Evolutionary conservation across 306 rosid species (phyloP).

Genomic region (Acacia acuminata): DNA sequence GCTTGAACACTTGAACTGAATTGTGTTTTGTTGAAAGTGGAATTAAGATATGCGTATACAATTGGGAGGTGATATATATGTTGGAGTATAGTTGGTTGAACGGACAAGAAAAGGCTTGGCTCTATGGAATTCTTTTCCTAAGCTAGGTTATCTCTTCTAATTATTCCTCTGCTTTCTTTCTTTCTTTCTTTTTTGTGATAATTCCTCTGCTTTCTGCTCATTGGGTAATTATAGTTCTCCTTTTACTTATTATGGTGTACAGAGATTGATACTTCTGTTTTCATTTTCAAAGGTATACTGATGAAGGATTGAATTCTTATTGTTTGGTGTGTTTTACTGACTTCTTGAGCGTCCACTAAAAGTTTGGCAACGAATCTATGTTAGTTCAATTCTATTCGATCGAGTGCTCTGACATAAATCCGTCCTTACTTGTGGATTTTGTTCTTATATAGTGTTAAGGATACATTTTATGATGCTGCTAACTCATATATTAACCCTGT

Average conservation of each 20-base stretch:
- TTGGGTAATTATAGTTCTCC: slow-evolving; percentile 35
- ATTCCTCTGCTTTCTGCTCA: neutral
- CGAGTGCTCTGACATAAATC: neutral
- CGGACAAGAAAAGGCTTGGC: neutral
- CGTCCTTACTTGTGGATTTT: neutral
- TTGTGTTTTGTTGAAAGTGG: neutral
- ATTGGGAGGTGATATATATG: neutral
- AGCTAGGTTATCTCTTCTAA: too few species aligned
- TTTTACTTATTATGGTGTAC: neutral
- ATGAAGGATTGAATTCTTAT: neutral
- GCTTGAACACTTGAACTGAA: neutral
- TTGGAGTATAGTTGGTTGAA: neutral
- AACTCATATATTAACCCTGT: too few species aligned
- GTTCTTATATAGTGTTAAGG: neutral
- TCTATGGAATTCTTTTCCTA: neutral
- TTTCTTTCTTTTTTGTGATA: neutral
- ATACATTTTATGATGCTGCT: too few species aligned
- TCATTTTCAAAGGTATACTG: neutral
- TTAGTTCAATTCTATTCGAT: too few species aligned
- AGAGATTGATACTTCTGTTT: neutral
- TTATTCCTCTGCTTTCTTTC: too few species aligned
- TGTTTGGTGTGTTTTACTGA: neutral
- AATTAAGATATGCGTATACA: neutral
- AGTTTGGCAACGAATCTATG: too few species aligned
- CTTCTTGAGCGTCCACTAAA: neutral